phyloP scores from a whole-genome alignment of 2,329 filamentous ascomycete species.

The Sporothrix luriei region DNA sequence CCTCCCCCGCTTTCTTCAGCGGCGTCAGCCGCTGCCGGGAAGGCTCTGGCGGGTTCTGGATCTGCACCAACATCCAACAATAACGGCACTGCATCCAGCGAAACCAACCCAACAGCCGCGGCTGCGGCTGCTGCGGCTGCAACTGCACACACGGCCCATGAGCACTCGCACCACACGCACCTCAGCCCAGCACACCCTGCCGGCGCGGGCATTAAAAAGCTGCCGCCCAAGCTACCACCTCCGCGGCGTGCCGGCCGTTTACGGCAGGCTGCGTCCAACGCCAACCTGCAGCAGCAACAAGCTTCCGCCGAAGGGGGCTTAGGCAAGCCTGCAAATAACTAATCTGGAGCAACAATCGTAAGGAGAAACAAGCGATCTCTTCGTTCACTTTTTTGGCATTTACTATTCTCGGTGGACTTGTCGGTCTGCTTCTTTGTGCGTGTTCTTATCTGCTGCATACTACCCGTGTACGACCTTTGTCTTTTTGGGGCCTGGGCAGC shows the following conservation, averaged over 20 bases:
- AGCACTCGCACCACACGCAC: neutral
- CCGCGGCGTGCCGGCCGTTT: slow-evolving; percentile 35
- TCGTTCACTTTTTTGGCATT: neutral
- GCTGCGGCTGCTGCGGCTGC: slow-evolving; percentile 15
- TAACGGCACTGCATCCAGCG: neutral
- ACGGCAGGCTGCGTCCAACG: slow-evolving; percentile 34
- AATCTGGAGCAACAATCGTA: neutral
- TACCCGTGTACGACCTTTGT: slow-evolving; percentile 10
- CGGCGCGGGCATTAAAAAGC: slow-evolving; percentile 34
- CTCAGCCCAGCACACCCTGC: neutral
- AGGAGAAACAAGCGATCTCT: neutral
- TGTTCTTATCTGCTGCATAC: neutral
- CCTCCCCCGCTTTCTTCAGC: slow-evolving; percentile 26
- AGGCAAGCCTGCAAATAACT: neutral
- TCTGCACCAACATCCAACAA: neutral
- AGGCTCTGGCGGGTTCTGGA: slow-evolving; percentile 21
- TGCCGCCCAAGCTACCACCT: slow-evolving; percentile 37
- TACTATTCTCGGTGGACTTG: neutral
- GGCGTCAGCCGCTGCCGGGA: slow-evolving; percentile 23
- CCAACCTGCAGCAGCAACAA: slow-evolving; percentile 34
- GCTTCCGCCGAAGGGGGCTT: slow-evolving; percentile 11
- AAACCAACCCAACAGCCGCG: slow-evolving; percentile 23
- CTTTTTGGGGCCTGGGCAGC: neutral
- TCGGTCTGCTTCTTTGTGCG: neutral
- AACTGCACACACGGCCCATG: slow-evolving; percentile 19